A percentile compares a stretch with the other conserved stretches of the same genome.
Evolutionary conservation across 2,329 filamentous ascomycete genomes (phyloP).

Genomic region (Apiospora marii): DNA sequence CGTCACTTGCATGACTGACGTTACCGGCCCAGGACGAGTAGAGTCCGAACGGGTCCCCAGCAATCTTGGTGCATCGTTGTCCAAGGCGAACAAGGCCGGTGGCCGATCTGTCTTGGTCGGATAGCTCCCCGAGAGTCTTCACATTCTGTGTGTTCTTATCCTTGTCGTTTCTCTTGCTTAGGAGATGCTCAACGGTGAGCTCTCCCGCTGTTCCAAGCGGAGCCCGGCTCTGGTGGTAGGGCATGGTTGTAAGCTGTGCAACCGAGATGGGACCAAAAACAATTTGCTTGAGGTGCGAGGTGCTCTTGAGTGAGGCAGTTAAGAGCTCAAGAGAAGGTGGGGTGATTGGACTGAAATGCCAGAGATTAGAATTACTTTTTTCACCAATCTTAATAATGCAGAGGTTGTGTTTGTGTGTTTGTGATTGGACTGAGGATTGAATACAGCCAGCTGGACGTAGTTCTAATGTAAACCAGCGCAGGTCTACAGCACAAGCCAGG

Average conservation of each 20-base stretch:
- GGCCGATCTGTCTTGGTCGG: constrained; percentile 7
- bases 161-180: neutral
- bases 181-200: neutral
- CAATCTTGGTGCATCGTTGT: constrained; percentile 22
- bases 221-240: neutral
- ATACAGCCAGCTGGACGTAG: too few species aligned
- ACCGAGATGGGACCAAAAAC: neutral
- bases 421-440: too few species aligned
- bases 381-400: too few species aligned
- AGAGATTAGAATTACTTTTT: too few species aligned
- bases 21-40: constrained; percentile 29
- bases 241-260: neutral
- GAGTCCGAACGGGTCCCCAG: constrained; percentile 27
- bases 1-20: constrained; percentile 26
- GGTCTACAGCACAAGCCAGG: too few species aligned
- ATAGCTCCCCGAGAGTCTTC: constrained; percentile 25
- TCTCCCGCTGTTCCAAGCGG: neutral
- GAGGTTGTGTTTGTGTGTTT: too few species aligned
- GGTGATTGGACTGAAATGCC: too few species aligned
- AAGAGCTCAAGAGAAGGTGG: too few species aligned
- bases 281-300: neutral
- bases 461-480: too few species aligned
- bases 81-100: constrained; percentile 24
- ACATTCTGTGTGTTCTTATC: neutral
- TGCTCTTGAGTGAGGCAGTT: neutral